Conservation (phyloP, 257 asterid species). For the Solanum chiquidenum region DNA sequence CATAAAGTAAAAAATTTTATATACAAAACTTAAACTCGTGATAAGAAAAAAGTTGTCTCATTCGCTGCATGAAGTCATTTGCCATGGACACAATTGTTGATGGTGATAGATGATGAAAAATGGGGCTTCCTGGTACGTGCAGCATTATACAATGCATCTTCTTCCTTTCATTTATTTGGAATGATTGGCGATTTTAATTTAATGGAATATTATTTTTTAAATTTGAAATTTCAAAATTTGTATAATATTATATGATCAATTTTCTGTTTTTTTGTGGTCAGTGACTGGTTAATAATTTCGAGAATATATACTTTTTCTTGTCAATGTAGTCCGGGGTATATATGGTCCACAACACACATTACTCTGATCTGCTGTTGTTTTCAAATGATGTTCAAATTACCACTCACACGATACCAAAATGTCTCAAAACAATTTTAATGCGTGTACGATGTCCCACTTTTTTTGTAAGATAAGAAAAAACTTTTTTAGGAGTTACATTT, state of each 20-base stretch:
- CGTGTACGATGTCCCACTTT: neutral
- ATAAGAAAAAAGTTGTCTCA: neutral
- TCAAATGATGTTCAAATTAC: neutral
- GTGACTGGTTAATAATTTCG: neutral
- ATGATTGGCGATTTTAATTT: neutral
- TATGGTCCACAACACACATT: neutral
- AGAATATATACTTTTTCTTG: neutral
- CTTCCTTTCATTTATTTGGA: neutral
- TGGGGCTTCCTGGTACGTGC: neutral
- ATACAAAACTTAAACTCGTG: too few species aligned
- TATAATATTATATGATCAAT: neutral
- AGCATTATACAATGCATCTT: neutral
- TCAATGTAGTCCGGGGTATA: neutral
- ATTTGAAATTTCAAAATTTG: neutral
- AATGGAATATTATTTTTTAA: neutral
- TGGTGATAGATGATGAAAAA: neutral
- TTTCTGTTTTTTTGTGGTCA: neutral
- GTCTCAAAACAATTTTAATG: neutral
- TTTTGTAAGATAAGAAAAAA: neutral
- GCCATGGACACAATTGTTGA: neutral
- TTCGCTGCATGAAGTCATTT: neutral
- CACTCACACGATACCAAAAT: neutral
- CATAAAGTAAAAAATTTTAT: fast-evolving
- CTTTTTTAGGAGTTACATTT: neutral
- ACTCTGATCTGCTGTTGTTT: neutral